phyloP scores from a whole-genome alignment of 2,329 filamentous ascomycete species.

The Bertia moriformis region DNA sequence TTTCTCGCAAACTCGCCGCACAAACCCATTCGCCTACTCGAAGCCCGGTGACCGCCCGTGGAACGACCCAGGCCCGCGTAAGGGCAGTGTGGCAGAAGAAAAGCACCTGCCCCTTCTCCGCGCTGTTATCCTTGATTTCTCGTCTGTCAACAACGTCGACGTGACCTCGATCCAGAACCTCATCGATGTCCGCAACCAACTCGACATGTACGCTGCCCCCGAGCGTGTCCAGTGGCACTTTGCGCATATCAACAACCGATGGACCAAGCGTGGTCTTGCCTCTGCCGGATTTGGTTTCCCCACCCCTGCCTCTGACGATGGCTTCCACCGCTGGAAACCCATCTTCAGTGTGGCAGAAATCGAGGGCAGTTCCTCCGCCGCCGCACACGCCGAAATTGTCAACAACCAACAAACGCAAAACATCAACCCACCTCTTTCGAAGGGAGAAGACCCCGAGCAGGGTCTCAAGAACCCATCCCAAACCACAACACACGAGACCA shows the following conservation, averaged over 20 bases:
- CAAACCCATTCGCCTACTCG: constrained; percentile 51
- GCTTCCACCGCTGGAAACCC: constrained; percentile 69
- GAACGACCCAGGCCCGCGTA: constrained; percentile 75
- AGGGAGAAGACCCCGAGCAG: constrained; percentile 9
- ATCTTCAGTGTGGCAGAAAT: constrained; percentile 89
- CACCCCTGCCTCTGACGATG: constrained; percentile 30
- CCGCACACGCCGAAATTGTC: constrained; percentile 49
- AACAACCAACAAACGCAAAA: constrained; percentile 38
- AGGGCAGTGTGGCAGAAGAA: constrained; percentile 28
- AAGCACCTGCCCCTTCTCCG: constrained; percentile 54
- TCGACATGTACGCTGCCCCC: constrained; percentile 71
- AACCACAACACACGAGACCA: not conserved
- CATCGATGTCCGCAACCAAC: constrained; percentile 86
- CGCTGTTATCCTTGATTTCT: constrained; percentile 88
- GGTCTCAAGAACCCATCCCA: constrained; percentile 3
- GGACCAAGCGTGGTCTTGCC: constrained; percentile 82
- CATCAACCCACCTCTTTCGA: too few relatives aligned
- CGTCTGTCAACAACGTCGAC: constrained; percentile 84
- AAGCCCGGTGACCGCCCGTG: constrained; percentile 70
- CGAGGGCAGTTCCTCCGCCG: constrained; percentile 56
- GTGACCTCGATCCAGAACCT: constrained; percentile 83
- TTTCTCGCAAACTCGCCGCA: constrained; percentile 59
- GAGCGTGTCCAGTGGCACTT: constrained; percentile 88
- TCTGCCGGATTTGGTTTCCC: constrained; percentile 82
- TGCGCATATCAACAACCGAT: constrained; percentile 81